Evolutionary conservation across 2,329 filamentous ascomycete genomes (phyloP).

Genomic region (Aspergillus sp.): DNA sequence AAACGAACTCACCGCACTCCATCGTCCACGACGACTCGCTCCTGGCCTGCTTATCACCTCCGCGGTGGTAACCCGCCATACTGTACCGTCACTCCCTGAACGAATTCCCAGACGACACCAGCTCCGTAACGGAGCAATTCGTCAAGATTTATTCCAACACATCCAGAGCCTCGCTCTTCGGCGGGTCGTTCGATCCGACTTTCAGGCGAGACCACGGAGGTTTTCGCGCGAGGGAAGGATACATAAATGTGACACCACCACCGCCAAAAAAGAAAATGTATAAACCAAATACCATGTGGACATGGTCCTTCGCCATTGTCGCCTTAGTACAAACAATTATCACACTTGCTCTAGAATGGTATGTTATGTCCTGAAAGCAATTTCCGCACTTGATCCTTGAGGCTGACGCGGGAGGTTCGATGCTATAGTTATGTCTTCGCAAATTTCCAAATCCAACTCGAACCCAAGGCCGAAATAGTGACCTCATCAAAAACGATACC

Average conservation of each 20-base stretch:
- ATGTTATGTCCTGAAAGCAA: constrained; percentile 40
- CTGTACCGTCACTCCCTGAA: constrained; percentile 26
- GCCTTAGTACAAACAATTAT: constrained; percentile 75
- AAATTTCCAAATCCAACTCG: constrained; percentile 67
- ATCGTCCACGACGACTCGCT: not conserved
- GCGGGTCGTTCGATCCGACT: constrained; percentile 54
- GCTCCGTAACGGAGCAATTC: constrained; percentile 43
- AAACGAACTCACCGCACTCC: not conserved
- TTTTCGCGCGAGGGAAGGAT: constrained; percentile 54
- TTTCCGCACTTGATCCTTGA: not conserved
- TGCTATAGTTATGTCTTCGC: constrained; percentile 77
- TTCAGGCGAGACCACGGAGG: constrained; percentile 50
- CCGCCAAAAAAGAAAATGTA: constrained; percentile 60
- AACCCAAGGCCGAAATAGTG: constrained; percentile 41
- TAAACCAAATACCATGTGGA: constrained; percentile 81
- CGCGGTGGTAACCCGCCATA: constrained; percentile 35
- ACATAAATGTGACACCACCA: constrained; percentile 40
- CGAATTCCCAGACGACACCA: constrained; percentile 26
- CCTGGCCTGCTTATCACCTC: constrained; percentile 20
- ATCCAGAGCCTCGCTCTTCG: constrained; percentile 59
- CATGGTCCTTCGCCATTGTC: constrained; percentile 77
- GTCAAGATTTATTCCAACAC: constrained; percentile 59
- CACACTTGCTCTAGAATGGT: constrained; percentile 67
- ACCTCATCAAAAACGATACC: constrained; percentile 69
- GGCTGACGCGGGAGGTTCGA: constrained; percentile 3